Percentiles rank a stretch among this genome's conserved stretches.
These are phyloP conservation scores for Erodium maritimum DNA, from an alignment of 345 rosid genomes.

Conservation along the genomic window DNA sequence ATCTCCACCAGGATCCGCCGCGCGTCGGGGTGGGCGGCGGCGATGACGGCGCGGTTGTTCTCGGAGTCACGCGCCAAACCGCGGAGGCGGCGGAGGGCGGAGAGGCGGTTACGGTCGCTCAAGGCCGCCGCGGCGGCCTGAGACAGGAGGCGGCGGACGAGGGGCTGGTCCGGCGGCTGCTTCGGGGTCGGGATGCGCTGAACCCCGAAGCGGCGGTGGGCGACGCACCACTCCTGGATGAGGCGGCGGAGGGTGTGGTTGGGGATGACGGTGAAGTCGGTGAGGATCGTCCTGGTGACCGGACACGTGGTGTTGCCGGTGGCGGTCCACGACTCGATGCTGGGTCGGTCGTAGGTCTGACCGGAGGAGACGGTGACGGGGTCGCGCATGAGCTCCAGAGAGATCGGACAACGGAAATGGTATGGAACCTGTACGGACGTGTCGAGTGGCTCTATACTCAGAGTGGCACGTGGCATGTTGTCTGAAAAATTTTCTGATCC, in stretches of 20 bases:
- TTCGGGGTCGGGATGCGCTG: slow-evolving; percentile 90
- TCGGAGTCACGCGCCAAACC: slow-evolving; percentile 87
- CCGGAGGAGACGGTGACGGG: slow-evolving; percentile 89
- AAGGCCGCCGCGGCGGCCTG: slow-evolving; percentile 47
- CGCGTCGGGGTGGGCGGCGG: slow-evolving; percentile 34
- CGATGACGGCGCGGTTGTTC: slow-evolving; percentile 56
- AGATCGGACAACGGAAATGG: slow-evolving; percentile 94
- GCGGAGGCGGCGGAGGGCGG: slow-evolving; percentile 68
- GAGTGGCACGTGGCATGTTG: neutral
- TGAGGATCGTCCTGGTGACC: slow-evolving; percentile 63
- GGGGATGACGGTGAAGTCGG: slow-evolving; percentile 80
- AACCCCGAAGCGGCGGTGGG: slow-evolving; percentile 63
- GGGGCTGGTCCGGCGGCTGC: slow-evolving; percentile 79
- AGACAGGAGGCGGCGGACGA: slow-evolving; percentile 44
- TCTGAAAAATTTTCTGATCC: too few species aligned
- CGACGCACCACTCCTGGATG: slow-evolving; percentile 97
- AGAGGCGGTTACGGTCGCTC: slow-evolving; percentile 25
- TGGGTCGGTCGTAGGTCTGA: slow-evolving; percentile 88
- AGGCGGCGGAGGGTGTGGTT: slow-evolving; percentile 98
- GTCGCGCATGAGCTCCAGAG: slow-evolving; percentile 92
- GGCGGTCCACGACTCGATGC: slow-evolving; percentile 95
- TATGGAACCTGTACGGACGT: slow-evolving; percentile 63
- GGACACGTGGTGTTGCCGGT: slow-evolving; percentile 92
- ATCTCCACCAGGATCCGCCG: slow-evolving; percentile 29
- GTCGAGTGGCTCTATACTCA: slow-evolving; percentile 69